phyloP scores from a whole-genome alignment of 2,329 filamentous ascomycete genomes.

The Dothideomycetes sp. region DNA sequence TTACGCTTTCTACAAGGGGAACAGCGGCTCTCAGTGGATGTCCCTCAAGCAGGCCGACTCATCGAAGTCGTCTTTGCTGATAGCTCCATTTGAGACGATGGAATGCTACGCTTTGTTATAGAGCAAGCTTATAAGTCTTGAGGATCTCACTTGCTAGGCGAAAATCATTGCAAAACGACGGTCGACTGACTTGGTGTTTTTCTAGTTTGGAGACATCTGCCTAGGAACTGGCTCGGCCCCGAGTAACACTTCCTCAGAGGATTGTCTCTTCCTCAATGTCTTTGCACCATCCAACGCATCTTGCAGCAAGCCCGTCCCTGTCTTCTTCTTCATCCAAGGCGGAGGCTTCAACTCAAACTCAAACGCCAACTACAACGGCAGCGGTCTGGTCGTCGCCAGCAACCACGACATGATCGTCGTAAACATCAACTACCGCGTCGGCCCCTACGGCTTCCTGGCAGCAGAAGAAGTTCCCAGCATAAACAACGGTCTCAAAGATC shows the following conservation, averaged over 20 bases:
- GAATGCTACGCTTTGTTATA: too few species aligned
- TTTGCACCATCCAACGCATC: constrained; percentile 50
- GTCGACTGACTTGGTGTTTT: too few species aligned
- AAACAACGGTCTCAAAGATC: constrained; percentile 64
- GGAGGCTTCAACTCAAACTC: constrained; percentile 40
- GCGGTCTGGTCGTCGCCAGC: constrained; percentile 51
- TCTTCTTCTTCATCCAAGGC: constrained; percentile 50
- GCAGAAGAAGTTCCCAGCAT: constrained; percentile 49
- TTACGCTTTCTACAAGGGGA: too few species aligned
- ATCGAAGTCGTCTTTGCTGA: too few species aligned
- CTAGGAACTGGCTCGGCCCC: constrained; percentile 21
- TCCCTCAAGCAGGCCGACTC: too few species aligned
- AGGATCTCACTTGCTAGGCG: constrained; percentile 2
- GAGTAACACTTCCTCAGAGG: constrained; percentile 42
- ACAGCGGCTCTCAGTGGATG: too few species aligned
- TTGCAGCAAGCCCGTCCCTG: constrained; percentile 47
- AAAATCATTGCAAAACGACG: too few species aligned
- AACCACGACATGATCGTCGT: constrained; percentile 57
- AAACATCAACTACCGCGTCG: constrained; percentile 68
- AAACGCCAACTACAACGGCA: constrained; percentile 48
- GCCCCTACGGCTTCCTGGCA: constrained; percentile 62
- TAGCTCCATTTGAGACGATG: too few species aligned
- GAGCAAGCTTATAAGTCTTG: too few species aligned
- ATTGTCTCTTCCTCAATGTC: constrained; percentile 61
- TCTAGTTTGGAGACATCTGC: constrained; percentile 31